Evolutionary conservation across 371 early-diverging fungal genomes (phyloP).

Genomic region (Lichtheimia hyalospora): DNA sequence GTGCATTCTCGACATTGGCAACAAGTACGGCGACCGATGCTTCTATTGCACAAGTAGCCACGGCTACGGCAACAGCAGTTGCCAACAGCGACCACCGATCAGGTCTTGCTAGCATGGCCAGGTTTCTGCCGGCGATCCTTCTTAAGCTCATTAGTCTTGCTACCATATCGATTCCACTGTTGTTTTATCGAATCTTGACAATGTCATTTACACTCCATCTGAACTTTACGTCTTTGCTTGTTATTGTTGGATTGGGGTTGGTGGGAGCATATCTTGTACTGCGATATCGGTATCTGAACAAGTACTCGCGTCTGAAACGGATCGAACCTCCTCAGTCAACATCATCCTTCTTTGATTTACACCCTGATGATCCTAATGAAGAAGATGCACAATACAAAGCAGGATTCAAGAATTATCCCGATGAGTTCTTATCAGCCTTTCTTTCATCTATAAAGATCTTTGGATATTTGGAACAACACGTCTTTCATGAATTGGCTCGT

Average conservation of each 20-base stretch:
- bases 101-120: constrained; percentile 15
- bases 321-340: constrained; percentile 49
- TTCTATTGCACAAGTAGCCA: background rate
- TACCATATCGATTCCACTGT: constrained; percentile 58
- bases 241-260: constrained; percentile 39
- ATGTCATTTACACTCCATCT: constrained; percentile 71
- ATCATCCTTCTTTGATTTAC: constrained; percentile 74
- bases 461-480: constrained; percentile 94
- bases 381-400: constrained; percentile 52
- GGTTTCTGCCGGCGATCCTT: constrained; percentile 45
- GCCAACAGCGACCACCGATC: constrained; percentile 4
- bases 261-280: constrained; percentile 57
- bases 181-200: constrained; percentile 61
- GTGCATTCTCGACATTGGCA: too few species aligned
- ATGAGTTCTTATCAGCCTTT: constrained; percentile 84
- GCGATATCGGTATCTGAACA: constrained; percentile 74
- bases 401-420: constrained; percentile 64
- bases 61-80: background rate
- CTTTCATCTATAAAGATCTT: constrained; percentile 93
- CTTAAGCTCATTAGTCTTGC: constrained; percentile 51
- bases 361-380: constrained; percentile 70
- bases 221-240: constrained; percentile 61
- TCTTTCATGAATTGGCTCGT: constrained; percentile 92
- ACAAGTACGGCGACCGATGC: background rate
- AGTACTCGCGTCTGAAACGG: constrained; percentile 76